Percentiles rank a stretch among this genome's conserved stretches.
phyloP scores from a whole-genome alignment of 2,329 filamentous ascomycete genomes.

The Anisogramma anomala region DNA sequence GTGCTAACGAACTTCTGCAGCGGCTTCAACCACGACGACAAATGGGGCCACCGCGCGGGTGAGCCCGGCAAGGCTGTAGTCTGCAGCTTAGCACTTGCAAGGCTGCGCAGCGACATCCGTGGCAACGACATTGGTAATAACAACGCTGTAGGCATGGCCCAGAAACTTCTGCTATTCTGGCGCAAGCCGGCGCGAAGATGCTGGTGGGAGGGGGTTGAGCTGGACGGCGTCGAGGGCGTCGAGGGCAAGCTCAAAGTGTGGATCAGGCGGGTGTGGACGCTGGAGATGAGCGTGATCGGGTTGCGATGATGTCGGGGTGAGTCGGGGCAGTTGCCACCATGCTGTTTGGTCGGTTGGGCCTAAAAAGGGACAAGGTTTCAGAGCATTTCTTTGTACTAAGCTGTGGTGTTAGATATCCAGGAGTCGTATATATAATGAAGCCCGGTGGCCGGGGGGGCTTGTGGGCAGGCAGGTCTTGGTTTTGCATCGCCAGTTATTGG shows the following conservation, averaged over 20 bases:
- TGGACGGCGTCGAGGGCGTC: constrained; percentile 80
- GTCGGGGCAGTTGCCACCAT: background rate
- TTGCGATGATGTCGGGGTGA: constrained; percentile 43
- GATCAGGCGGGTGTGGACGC: constrained; percentile 95
- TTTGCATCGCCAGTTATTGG: background rate
- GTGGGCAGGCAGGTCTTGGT: background rate
- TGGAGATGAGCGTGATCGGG: constrained; percentile 95
- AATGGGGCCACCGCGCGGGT: constrained; percentile 91
- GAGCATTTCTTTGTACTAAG: background rate
- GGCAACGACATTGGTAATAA: constrained; percentile 57
- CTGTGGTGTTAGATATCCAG: background rate
- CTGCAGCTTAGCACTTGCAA: constrained; percentile 86
- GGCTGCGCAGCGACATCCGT: constrained; percentile 83
- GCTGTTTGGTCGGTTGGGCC: background rate
- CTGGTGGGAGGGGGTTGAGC: constrained; percentile 98
- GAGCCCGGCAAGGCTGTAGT: constrained; percentile 98
- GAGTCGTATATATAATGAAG: background rate
- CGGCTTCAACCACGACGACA: constrained; percentile 91
- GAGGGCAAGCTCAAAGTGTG: constrained; percentile 91
- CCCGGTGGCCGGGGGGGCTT: background rate
- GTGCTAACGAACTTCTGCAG: constrained; percentile 33
- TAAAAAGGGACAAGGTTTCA: background rate
- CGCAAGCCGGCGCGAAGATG: constrained; percentile 89
- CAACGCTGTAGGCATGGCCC: constrained; percentile 90
- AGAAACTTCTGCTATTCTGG: constrained; percentile 96